A percentile compares a stretch with the other conserved stretches of the same genome.
phyloP scores from a whole-genome alignment of 148 eudicot genomes.

The Cornus florida region DNA sequence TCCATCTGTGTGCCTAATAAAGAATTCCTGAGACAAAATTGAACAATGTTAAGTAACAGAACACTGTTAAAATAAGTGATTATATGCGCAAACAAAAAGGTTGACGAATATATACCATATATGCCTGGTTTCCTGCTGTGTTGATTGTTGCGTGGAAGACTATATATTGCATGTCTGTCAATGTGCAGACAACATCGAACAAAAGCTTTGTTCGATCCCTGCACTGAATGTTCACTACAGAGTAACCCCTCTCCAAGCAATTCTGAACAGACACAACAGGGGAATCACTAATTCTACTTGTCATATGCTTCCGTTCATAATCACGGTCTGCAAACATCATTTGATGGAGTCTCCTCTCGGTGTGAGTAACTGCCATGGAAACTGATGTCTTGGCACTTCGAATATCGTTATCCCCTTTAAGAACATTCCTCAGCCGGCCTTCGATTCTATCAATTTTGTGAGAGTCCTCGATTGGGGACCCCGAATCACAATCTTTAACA shows the following conservation, averaged over 20 bases:
- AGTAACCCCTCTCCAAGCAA: slow-evolving; percentile 69
- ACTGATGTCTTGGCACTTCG: slow-evolving; percentile 68
- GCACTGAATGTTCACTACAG: slow-evolving; percentile 75
- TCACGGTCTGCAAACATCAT: slow-evolving; percentile 93
- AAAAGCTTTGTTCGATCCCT: slow-evolving; percentile 76
- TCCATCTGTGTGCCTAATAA: slow-evolving; percentile 78
- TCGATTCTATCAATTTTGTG: slow-evolving; percentile 52
- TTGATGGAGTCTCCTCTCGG: slow-evolving; percentile 88
- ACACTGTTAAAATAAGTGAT: neutral
- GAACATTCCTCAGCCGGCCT: slow-evolving; percentile 64
- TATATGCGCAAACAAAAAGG: neutral
- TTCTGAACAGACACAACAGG: slow-evolving; percentile 69
- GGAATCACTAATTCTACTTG: slow-evolving; percentile 26
- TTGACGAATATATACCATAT: slow-evolving; percentile 50
- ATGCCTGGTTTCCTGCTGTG: slow-evolving; percentile 51
- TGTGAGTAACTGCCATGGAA: slow-evolving; percentile 68
- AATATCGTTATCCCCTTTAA: slow-evolving; percentile 85
- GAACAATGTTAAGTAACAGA: neutral
- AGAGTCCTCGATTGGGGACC: slow-evolving; percentile 60
- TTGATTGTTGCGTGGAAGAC: slow-evolving; percentile 84
- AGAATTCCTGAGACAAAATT: slow-evolving; percentile 68
- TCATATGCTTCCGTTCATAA: slow-evolving; percentile 54
- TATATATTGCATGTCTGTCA: slow-evolving; percentile 87
- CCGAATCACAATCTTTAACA: slow-evolving; percentile 68
- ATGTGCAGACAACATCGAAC: slow-evolving; percentile 83